Conservation (phyloP, 2,329 filamentous ascomycete genomes). For the Fusarium redolens region DNA sequence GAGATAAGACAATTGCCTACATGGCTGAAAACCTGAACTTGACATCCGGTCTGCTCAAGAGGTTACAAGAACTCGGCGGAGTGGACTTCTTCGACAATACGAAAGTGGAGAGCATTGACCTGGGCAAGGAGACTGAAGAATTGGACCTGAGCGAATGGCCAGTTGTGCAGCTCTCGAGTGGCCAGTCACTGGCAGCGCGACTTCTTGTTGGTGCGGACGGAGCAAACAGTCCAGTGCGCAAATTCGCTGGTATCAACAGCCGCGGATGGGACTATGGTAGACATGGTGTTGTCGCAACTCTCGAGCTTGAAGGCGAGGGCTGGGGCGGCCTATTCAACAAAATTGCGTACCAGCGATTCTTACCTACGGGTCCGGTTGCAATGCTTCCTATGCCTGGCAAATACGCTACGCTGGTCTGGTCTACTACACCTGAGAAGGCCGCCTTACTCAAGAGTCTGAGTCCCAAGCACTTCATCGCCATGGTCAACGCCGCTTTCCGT, state of each 20-base stretch:
- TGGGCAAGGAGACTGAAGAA: conserved; percentile 76
- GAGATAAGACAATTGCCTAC: conserved; percentile 80
- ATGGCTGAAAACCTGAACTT: conserved; percentile 97
- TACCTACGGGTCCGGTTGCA: conserved; percentile 91
- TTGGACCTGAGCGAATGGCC: conserved; percentile 90
- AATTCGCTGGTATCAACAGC: conserved; percentile 86
- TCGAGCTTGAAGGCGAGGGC: conserved; percentile 74
- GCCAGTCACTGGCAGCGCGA: conserved; percentile 77
- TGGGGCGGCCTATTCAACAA: conserved; percentile 68
- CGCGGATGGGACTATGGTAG: conserved; percentile 94
- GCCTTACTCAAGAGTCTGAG: conserved; percentile 81
- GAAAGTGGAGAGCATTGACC: conserved; percentile 81
- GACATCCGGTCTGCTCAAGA: conserved; percentile 78
- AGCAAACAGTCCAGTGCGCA: conserved; percentile 90
- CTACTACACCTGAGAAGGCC: conserved; percentile 85
- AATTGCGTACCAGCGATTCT: conserved; percentile 93
- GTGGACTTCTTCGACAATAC: conserved; percentile 80
- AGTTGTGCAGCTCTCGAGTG: conserved; percentile 77
- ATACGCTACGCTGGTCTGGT: conserved; percentile 91
- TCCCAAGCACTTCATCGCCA: conserved; percentile 78
- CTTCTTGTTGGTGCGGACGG: conserved; percentile 94
- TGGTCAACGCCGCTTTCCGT: conserved; percentile 94
- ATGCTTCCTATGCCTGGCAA: conserved; percentile 90
- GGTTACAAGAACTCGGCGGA: conserved; percentile 75
- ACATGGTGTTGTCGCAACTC: conserved; percentile 90